Evolutionary conservation across 805 yeast species (phyloP).

Genomic region (Blastobotrys chiropterorum): DNA sequence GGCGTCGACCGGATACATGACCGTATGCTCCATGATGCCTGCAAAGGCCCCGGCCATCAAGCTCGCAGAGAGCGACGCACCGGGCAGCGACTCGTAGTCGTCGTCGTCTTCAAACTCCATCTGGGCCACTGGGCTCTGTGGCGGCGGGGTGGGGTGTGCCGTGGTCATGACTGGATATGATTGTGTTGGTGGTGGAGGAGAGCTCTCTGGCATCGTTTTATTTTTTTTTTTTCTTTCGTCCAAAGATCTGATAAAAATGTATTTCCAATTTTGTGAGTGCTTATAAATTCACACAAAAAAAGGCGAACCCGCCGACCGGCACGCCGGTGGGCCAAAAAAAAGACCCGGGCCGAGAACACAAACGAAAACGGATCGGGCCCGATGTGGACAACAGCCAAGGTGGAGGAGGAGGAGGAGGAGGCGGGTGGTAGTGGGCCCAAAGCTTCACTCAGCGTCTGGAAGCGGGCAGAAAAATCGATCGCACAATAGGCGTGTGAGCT

Average conservation of each 20-base stretch:
- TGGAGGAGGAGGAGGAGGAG: background rate
- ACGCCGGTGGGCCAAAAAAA: too few relatives aligned
- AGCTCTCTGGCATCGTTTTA: background rate
- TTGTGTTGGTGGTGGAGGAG: background rate
- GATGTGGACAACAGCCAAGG: background rate
- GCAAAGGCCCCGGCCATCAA: constrained; percentile 94
- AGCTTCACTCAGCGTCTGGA: too few relatives aligned
- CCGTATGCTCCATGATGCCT: constrained; percentile 98
- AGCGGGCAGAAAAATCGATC: too few relatives aligned
- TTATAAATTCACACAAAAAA: too few relatives aligned
- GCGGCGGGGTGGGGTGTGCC: background rate
- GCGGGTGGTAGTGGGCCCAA: background rate
- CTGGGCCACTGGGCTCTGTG: background rate
- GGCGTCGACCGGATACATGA: constrained; percentile 96
- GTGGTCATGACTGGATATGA: background rate
- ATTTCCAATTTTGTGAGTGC: background rate
- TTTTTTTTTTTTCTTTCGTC: too few relatives aligned
- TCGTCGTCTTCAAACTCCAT: constrained; percentile 8
- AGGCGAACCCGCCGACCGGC: too few relatives aligned
- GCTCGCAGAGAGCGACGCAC: constrained; percentile 76
- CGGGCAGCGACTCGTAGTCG: constrained; percentile 90
- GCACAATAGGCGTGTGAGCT: too few relatives aligned
- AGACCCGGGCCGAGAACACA: background rate
- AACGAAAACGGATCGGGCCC: background rate
- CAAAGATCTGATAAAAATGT: background rate